These are phyloP conservation scores for Porodaedalea pini DNA, from an alignment of 1,284 basidiomycete species.

Conservation along the genomic window DNA sequence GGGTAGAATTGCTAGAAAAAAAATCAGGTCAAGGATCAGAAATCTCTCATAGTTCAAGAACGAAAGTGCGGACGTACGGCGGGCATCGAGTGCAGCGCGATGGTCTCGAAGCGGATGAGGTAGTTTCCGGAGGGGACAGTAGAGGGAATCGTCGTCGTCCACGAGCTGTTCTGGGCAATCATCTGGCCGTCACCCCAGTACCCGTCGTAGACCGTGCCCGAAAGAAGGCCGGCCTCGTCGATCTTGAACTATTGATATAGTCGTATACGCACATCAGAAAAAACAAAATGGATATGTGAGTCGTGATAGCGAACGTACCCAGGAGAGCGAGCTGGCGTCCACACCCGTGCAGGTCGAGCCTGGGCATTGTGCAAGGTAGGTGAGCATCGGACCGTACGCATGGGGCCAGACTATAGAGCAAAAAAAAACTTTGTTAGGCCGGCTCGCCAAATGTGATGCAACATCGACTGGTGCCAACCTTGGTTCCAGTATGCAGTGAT, in stretches of 20 bases:
- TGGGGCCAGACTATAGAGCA: conserved; percentile 40
- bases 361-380: conserved; percentile 31
- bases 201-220: conserved; percentile 34
- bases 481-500: conserved; percentile 59
- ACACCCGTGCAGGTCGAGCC: too few species aligned
- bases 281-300: not conserved
- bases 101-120: conserved; percentile 36
- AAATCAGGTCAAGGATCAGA: conserved; percentile 2
- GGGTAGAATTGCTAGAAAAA: conserved; percentile 48
- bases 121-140: conserved; percentile 36
- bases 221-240: conserved; percentile 36
- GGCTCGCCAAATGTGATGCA: not conserved
- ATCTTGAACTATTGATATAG: conserved; percentile 33
- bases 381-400: conserved; percentile 32
- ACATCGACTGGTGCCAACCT: not conserved
- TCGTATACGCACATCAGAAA: conserved; percentile 26
- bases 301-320: not conserved
- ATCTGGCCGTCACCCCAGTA: conserved; percentile 35
- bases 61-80: conserved; percentile 37
- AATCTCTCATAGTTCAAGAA: conserved; percentile 1
- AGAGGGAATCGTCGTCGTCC: conserved; percentile 37
- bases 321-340: not conserved
- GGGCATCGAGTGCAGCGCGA: conserved; percentile 40
- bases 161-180: conserved; percentile 35
- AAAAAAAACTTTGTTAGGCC: not conserved